Evolutionary conservation across 1,139 yeast genomes (phyloP), one percentile per base, ranked within the genome.

Genomic region (Petasospora fabianii): DNA sequence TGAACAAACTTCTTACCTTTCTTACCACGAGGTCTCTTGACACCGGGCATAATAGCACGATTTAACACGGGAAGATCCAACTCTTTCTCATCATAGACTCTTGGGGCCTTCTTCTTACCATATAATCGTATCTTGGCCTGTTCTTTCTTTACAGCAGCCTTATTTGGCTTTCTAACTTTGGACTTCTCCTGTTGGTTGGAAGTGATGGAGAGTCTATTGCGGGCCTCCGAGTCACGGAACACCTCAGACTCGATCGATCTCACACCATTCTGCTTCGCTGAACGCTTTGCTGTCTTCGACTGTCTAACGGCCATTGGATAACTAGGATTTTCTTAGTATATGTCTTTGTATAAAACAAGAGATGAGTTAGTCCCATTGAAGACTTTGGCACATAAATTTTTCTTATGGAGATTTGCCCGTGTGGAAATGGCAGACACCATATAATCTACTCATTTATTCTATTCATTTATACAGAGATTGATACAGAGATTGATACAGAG

Each of bases 1-100:
- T 66, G 84, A 21, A 88, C 81, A 61, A 90, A 88, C 55, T 82
- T 83, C 68, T 92, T 92, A 38, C 97, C 97, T 66, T 90, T 92
- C 64, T 90, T 92, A 38, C 97, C 97, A 46, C 73, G 73, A 49
- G 71, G 74, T 53, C 75, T 75, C 52, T 84, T 80, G 9, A 85
- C 87, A 33, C 96, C 97, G 0, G 97, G 96, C 35, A 78, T 75
- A 30, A 90, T 73, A 9, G 97, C 87, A 52, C 75, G 81, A 60
- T 92, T 92, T 54, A 90, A 71, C 20, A 73, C 69, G 27, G 97
- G 97, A 34, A 88, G 67, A 30, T 81, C 77, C 32, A 90, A 69
- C 54, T 87, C 95, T 44, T 79, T 80, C 53, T 88, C 97, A 20
- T 78, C 69, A 59, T 82, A 87, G 37, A 71, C 78, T 34, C 69